Evolutionary conservation across 1,139 yeast genomes (phyloP).

Genomic region (Pichia sp.): DNA sequence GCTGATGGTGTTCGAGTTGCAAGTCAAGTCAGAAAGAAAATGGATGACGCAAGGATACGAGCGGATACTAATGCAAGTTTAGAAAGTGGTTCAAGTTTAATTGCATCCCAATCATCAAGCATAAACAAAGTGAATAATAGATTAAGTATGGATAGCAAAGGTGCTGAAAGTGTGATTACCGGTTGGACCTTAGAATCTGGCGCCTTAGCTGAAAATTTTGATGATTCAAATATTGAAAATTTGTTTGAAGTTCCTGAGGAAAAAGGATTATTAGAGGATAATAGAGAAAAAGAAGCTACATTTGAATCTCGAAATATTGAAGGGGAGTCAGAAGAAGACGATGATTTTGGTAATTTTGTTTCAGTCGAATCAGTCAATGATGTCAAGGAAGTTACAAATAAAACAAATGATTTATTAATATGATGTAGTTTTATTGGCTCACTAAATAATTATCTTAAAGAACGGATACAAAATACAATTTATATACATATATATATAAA

Average conservation of each 20-base stretch:
- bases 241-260: slow-evolving; percentile 5
- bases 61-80: slow-evolving; percentile 11
- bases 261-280: slow-evolving; percentile 2
- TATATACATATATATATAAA: not conserved
- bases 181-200: slow-evolving; percentile 14
- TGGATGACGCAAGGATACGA: slow-evolving; percentile 51
- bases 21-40: slow-evolving; percentile 75
- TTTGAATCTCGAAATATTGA: not conserved
- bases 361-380: slow-evolving; percentile 18
- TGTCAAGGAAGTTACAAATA: not conserved
- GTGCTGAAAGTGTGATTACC: slow-evolving; percentile 17
- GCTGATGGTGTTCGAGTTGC: slow-evolving; percentile 94
- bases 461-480: not conserved
- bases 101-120: not conserved
- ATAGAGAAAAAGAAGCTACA: slow-evolving; percentile 3
- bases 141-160: slow-evolving; percentile 14
- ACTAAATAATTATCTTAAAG: not conserved
- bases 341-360: slow-evolving; percentile 29
- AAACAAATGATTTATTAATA: not conserved
- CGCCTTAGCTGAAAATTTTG: slow-evolving; percentile 9
- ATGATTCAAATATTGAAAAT: slow-evolving; percentile 10
- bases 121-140: slow-evolving; percentile 8
- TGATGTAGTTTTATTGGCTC: not conserved
- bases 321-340: slow-evolving; percentile 25
- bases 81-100: slow-evolving; percentile 8